These are phyloP conservation scores for Phaeosphaeria sp. DNA, from an alignment of 2,329 filamentous ascomycete genomes.

Conservation along the genomic window DNA sequence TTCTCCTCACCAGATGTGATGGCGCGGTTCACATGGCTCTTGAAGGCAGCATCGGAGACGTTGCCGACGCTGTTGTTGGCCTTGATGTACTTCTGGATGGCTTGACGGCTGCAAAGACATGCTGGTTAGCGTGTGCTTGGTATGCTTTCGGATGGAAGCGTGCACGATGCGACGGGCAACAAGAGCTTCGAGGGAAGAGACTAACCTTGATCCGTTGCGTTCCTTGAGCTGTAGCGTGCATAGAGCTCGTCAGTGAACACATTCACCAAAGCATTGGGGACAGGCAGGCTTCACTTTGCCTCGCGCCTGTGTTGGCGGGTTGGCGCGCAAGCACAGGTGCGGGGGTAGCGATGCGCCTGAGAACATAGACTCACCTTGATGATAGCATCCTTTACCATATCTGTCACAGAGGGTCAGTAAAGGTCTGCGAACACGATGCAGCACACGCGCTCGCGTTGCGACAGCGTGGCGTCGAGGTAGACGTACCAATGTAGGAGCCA, in stretches of 20 bases:
- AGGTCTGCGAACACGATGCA: constrained; percentile 58
- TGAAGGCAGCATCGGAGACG: constrained; percentile 65
- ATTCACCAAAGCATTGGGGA: constrained; percentile 11
- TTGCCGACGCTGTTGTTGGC: constrained; percentile 71
- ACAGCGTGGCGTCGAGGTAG: constrained; percentile 55
- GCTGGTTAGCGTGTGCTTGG: constrained; percentile 42
- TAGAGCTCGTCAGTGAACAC: constrained; percentile 57
- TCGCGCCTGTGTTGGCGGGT: constrained; percentile 40
- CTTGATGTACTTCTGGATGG: constrained; percentile 77
- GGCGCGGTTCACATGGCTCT: constrained; percentile 84
- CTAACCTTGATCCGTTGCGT: constrained; percentile 73
- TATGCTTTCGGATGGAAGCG: constrained; percentile 30
- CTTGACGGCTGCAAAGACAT: constrained; percentile 65
- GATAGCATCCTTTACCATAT: constrained; percentile 78
- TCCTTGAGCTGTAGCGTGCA: constrained; percentile 68
- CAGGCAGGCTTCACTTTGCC: constrained; percentile 27
- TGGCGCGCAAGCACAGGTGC: constrained; percentile 43
- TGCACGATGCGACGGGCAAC: constrained; percentile 33
- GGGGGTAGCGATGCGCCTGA: constrained; percentile 56
- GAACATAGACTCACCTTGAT: constrained; percentile 69
- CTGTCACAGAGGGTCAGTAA: constrained; percentile 63
- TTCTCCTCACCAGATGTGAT: constrained; percentile 83
- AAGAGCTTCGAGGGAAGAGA: constrained; percentile 32
- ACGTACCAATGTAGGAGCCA: constrained; percentile 70
- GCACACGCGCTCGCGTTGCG: constrained; percentile 49